Percentiles rank a stretch among this genome's conserved stretches.
Conservation (phyloP, 371 early-diverging fungal species). For the Mortierella sp. region DNA sequence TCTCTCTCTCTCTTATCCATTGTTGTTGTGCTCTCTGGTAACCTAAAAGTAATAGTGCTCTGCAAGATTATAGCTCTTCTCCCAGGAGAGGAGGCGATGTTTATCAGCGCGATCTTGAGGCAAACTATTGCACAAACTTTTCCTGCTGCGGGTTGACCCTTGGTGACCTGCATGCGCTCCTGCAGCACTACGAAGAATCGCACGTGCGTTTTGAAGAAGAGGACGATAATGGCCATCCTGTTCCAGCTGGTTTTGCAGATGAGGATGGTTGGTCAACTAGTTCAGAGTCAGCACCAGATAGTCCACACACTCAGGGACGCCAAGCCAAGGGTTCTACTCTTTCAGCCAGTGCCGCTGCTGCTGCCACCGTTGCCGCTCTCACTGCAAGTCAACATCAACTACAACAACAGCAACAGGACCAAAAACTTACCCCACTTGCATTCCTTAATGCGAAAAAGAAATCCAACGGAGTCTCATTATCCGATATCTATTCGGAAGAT, state of each 20-base stretch:
- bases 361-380: slow-evolving; percentile 47
- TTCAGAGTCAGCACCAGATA: slow-evolving; percentile 31
- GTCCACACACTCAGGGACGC: slow-evolving; percentile 21
- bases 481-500: slow-evolving; percentile 51
- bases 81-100: slow-evolving; percentile 69
- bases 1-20: slow-evolving; percentile 2
- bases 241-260: slow-evolving; percentile 50
- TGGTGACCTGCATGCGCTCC: slow-evolving; percentile 87
- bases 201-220: slow-evolving; percentile 92
- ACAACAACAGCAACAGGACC: slow-evolving; percentile 33
- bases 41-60: slow-evolving; percentile 16
- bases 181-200: slow-evolving; percentile 93
- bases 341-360: slow-evolving; percentile 40
- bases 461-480: slow-evolving; percentile 41
- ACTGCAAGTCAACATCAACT: slow-evolving; percentile 31
- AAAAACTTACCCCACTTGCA: slow-evolving; percentile 46
- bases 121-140: slow-evolving; percentile 91
- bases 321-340: slow-evolving; percentile 13
- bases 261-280: slow-evolving; percentile 56
- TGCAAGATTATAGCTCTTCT: slow-evolving; percentile 49
- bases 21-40: not conserved
- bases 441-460: slow-evolving; percentile 44
- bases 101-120: slow-evolving; percentile 87
- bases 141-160: slow-evolving; percentile 89
- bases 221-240: slow-evolving; percentile 59